Base-by-base conservation (phyloP, 169 alveolate genomes). In the Cryptosporidium parvum region DNA sequence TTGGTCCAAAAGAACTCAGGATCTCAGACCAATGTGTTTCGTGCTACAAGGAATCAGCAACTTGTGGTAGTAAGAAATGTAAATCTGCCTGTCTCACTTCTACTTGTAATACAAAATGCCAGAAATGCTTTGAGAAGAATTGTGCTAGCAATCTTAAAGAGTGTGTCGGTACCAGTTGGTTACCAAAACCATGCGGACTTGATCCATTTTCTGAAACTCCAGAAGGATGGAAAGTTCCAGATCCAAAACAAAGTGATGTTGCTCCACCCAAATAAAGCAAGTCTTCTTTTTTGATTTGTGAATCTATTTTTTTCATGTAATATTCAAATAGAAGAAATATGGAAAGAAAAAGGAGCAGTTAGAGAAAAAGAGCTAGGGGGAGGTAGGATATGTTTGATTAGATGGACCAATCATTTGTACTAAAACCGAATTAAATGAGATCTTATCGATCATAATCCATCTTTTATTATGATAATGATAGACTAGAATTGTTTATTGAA, bases 51-150 rank as follows among this genome's bases (percentile, higher is more conserved):
- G 89, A 35, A 3, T 80, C 89, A 21, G 75, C 75, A 31, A 8
- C 69, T 6, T 80, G 89, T 62, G 89, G 89, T 9, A 29, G 80
- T 42, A 80, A 45, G 75, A 80, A 80, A 14, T 80, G 89, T 44
- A 80, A 62, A 29, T 39, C 80, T 0, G 80, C 89, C 18, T 80
- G 89, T 42, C 75, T 80, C 67, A 44, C 89, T 1, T 62, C 75
- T 18, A 80, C 89, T 14, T 80, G 89, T 29, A 80, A 56, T 12
- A 33, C 73, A 7, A 80, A 62, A 14, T 80, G 89, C 29, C 89
- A 80, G 69, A 65, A 62, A 42, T 80, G 89, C 75, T 65, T 42
- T 16, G 69, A 80, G n/a, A 18, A 21, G 37, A 80, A 80, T 9
- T 80, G 89, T n/a, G 44, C 52, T 35, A 21, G 16, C 16, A 75